Base-by-base conservation (phyloP, 306 rosid species). In the Glycine latifolia region DNA sequence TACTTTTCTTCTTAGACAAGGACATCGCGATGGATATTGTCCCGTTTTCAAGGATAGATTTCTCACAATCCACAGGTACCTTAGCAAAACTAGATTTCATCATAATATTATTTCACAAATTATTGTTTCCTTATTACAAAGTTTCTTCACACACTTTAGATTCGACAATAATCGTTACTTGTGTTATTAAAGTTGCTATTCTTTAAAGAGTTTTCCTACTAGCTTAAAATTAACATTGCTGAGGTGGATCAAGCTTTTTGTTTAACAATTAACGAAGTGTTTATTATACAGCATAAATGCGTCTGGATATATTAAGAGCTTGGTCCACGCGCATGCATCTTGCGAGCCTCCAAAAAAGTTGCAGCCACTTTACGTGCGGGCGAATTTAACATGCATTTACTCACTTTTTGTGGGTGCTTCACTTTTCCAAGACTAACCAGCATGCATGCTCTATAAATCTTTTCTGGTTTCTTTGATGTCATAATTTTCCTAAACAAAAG, bases 241-340 rank as follows among this genome's bases (percentile, higher is more conserved):
- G 44, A 70, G 8, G 46, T 71, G 61, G 67, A 74, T 55, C 11
- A 73, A 73, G 37, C 2, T 54, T 47, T 26, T 14, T 26, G n/a
- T 14, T 44, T 44, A 59, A 20, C 31, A 75, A 12, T 0, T 8
- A 35, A 39, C 44, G 0, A 39, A 37, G 0, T 73, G 12, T 59
- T 8, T 17, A 35, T 53, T 16, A 33, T 35, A 5, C 14, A 54
- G 11, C 61, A 50, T 49, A 52, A n/a, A 58, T 31, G 71, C 3
- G 33, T 6, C 15, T 12, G n/a, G 6, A 10, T 73, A n/a, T 31
- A 5, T 31, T 10, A 44, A 59, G n/a, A 67, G 61, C 6, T 68
- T 82, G 85, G 81, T 75, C 85, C 81, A 67, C 67, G 46, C 46
- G 67, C 84, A 61, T 61, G 84, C 84, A 50, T 50, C 47, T 58